A percentile compares a stretch with the other conserved stretches of the same genome.
These are phyloP conservation scores for Nicotiana otophora DNA, from an alignment of 257 asterid species.

Conservation along the genomic window DNA sequence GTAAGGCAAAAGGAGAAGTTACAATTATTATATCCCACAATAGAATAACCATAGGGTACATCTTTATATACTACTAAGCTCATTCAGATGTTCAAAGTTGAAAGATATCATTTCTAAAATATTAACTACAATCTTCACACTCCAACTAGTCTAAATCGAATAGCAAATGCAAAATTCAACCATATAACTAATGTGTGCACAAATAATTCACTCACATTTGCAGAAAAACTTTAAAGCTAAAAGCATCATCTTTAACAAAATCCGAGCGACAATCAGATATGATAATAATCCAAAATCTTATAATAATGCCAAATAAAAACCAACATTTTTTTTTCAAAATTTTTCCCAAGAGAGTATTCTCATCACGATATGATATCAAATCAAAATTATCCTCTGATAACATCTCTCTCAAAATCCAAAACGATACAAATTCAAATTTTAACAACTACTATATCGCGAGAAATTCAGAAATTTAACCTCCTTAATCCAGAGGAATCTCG, in stretches of 20 bases:
- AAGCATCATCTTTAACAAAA: background rate
- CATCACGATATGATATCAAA: background rate
- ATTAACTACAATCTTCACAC: background rate
- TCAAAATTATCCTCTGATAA: background rate
- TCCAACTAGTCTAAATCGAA: background rate
- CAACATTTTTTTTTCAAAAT: background rate
- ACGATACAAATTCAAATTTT: background rate
- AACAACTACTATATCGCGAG: background rate
- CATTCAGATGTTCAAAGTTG: too few species aligned
- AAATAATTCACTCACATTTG: background rate
- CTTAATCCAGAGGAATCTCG: constrained; percentile 41
- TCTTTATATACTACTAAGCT: too few species aligned
- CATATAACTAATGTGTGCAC: background rate
- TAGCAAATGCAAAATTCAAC: background rate
- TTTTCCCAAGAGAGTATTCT: background rate
- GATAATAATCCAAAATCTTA: background rate
- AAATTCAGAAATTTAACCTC: constrained; percentile 7
- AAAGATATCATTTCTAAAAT: too few species aligned
- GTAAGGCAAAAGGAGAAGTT: too few species aligned
- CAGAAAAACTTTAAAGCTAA: background rate
- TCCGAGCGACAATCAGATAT: constrained; percentile 1
- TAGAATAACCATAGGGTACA: too few species aligned
- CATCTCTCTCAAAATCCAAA: background rate
- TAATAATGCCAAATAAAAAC: background rate
- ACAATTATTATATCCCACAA: too few species aligned